Evolutionary conservation across 1,284 basidiomycete genomes (phyloP).

Genomic region (Stereum hirsutum): DNA sequence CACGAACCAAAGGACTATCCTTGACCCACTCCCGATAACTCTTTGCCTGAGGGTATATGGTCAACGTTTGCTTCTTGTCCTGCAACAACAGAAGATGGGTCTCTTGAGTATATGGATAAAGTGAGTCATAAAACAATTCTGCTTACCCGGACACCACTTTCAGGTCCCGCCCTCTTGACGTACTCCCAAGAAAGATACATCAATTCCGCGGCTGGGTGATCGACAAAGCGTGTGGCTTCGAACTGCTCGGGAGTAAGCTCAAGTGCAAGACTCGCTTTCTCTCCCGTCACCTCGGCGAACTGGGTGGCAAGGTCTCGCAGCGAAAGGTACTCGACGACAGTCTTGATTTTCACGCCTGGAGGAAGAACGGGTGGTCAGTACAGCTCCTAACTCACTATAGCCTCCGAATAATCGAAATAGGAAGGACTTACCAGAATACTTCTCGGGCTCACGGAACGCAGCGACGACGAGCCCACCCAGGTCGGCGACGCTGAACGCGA

Average conservation of each 20-base stretch:
- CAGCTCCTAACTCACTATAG: too few relatives aligned
- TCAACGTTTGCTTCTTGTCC: not conserved
- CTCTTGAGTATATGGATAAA: too few relatives aligned
- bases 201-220: not conserved
- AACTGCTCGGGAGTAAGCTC: not conserved
- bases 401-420: too few relatives aligned
- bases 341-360: not conserved
- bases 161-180: not conserved
- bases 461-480: not conserved
- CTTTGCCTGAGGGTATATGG: not conserved
- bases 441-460: not conserved
- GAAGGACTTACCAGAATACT: not conserved
- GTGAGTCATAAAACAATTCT: not conserved
- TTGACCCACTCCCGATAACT: not conserved
- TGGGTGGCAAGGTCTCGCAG: not conserved
- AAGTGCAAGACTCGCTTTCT: not conserved
- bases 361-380: too few relatives aligned
- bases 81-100: not conserved
- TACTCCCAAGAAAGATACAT: not conserved
- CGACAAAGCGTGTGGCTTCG: not conserved
- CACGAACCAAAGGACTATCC: not conserved
- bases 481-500: not conserved
- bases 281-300: not conserved
- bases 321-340: not conserved
- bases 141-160: not conserved